Evolutionary conservation across 2,329 filamentous ascomycete genomes (phyloP).

Genomic region (Zalaria sp.): DNA sequence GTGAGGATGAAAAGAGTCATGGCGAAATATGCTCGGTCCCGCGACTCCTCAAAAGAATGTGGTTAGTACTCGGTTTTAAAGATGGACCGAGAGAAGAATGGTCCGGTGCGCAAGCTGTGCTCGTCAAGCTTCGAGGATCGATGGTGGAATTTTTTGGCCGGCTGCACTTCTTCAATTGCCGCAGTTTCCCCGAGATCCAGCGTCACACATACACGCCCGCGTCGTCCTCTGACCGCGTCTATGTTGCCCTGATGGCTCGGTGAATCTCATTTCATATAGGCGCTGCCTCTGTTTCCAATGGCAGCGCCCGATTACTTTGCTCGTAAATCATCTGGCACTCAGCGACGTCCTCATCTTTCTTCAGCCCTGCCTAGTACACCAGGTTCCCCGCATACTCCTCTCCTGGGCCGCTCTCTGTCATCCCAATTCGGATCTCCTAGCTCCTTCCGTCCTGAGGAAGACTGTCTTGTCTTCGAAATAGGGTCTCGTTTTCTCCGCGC

Average conservation of each 20-base stretch:
- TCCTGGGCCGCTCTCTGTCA: conserved; percentile 45
- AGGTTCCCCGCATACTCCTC: conserved; percentile 43
- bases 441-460: conserved; percentile 51
- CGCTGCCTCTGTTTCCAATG: conserved; percentile 1
- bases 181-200: too few relatives aligned
- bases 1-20: conserved; percentile 65
- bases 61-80: too few relatives aligned
- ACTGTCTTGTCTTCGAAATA: conserved; percentile 69
- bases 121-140: too few relatives aligned
- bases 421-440: conserved; percentile 44
- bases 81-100: too few relatives aligned
- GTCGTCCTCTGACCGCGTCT: too few relatives aligned
- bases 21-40: conserved; percentile 6
- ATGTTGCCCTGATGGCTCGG: too few relatives aligned
- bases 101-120: too few relatives aligned
- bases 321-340: conserved; percentile 3
- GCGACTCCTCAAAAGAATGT: not conserved
- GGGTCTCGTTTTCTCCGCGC: conserved; percentile 65
- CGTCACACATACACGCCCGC: too few relatives aligned
- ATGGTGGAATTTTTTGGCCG: too few relatives aligned
- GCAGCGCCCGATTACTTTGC: conserved; percentile 3
- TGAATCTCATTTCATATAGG: not conserved
- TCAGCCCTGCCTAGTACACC: conserved; percentile 34
- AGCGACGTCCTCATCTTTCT: not conserved
- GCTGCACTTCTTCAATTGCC: too few relatives aligned